Percentiles rank a stretch among this genome's conserved stretches.
These are phyloP conservation scores for Talaromyces thailandensis DNA, from an alignment of 495 filamentous ascomycete genomes.

Conservation along the genomic window DNA sequence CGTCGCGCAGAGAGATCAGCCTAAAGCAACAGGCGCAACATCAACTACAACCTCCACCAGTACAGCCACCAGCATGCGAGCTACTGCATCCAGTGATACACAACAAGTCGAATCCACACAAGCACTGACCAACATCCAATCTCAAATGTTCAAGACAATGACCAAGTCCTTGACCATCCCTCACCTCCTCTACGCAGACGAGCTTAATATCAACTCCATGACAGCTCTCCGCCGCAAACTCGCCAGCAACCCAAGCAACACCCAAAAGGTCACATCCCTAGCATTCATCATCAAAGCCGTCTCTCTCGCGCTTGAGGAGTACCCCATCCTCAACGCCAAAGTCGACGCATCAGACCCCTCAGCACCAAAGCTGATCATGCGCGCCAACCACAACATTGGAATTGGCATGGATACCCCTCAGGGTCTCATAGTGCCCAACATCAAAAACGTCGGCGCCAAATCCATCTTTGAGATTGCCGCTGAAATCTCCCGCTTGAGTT, in stretches of 20 bases:
- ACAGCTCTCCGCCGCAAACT: slow-evolving; percentile 60
- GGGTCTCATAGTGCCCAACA: slow-evolving; percentile 89
- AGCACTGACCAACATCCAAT: slow-evolving; percentile 68
- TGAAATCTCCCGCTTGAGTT: slow-evolving; percentile 66
- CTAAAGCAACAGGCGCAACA: slow-evolving; percentile 1
- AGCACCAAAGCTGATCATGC: slow-evolving; percentile 64
- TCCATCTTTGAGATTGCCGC: slow-evolving; percentile 68
- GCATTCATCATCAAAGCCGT: slow-evolving; percentile 96
- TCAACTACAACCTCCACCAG: slow-evolving; percentile 6
- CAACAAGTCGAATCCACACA: slow-evolving; percentile 56
- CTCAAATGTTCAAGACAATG: slow-evolving; percentile 98
- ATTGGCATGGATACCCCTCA: slow-evolving; percentile 90
- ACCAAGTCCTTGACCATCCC: slow-evolving; percentile 82
- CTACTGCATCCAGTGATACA: slow-evolving; percentile 15
- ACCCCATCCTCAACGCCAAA: slow-evolving; percentile 80
- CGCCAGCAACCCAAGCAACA: slow-evolving; percentile 27
- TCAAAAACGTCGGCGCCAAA: slow-evolving; percentile 69
- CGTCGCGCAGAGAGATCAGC: slow-evolving; percentile 25
- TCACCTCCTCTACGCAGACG: slow-evolving; percentile 88
- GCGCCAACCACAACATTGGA: slow-evolving; percentile 86
- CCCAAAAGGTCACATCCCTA: slow-evolving; percentile 69
- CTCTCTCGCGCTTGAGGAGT: slow-evolving; percentile 69
- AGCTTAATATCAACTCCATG: slow-evolving; percentile 68
- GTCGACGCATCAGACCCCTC: slow-evolving; percentile 51
- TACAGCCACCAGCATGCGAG: slow-evolving; percentile 1